Evolutionary conservation across 345 rosid species (phyloP).

Genomic region (Draba incana): DNA sequence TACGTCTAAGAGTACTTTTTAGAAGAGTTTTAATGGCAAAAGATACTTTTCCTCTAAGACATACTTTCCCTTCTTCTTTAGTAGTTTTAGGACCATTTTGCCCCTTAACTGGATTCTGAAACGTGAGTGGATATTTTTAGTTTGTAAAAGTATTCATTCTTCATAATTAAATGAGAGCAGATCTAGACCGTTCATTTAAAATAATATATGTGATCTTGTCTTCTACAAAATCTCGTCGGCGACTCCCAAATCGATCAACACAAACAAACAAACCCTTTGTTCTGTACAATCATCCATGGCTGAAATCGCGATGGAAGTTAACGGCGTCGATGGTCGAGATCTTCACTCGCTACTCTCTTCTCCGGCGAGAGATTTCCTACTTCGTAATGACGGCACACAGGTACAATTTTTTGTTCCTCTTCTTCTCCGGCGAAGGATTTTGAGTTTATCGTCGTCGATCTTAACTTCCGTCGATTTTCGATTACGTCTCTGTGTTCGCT

Average conservation of each 20-base stretch:
- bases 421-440: neutral
- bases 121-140: too few relatives aligned
- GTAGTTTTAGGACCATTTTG: too few relatives aligned
- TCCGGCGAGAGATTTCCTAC: slow-evolving; percentile 60
- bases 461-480: neutral
- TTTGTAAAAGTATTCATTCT: too few relatives aligned
- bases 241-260: slow-evolving; percentile 6
- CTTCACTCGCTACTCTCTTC: slow-evolving; percentile 55
- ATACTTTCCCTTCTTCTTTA: too few relatives aligned
- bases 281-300: slow-evolving; percentile 24
- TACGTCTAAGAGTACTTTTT: too few relatives aligned
- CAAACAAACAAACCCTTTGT: neutral
- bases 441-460: neutral
- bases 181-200: too few relatives aligned
- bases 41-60: too few relatives aligned
- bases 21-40: too few relatives aligned
- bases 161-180: too few relatives aligned
- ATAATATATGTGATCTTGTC: too few relatives aligned
- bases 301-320: neutral
- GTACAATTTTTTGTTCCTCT: slow-evolving; percentile 18
- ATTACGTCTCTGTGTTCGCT: neutral
- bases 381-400: slow-evolving; percentile 64
- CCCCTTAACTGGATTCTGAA: too few relatives aligned
- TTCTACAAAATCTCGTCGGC: too few relatives aligned
- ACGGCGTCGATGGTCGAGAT: slow-evolving; percentile 44